phyloP scores from a whole-genome alignment of 345 rosid genomes.

The Litchi chinensis region DNA sequence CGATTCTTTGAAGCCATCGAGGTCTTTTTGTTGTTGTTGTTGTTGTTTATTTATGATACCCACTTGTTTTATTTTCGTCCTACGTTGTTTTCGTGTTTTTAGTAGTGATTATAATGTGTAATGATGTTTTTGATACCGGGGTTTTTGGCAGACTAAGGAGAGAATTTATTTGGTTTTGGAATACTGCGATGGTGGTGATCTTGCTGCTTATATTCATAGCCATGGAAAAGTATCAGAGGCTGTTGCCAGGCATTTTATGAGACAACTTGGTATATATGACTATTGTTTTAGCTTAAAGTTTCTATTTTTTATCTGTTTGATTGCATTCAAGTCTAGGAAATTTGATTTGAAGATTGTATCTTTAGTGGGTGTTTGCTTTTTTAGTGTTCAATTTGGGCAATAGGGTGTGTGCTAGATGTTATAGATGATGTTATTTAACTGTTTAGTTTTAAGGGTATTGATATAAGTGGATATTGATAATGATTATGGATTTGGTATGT shows the following conservation, averaged over 20 bases:
- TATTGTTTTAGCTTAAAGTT: background rate
- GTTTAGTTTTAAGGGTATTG: background rate
- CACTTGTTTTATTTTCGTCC: background rate
- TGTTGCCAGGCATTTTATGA: conserved; percentile 79
- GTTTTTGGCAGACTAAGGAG: conserved; percentile 51
- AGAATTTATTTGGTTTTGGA: conserved; percentile 74
- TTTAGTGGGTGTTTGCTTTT: background rate
- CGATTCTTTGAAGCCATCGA: conserved; percentile 52
- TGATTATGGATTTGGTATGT: conserved; percentile 1
- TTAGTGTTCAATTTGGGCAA: conserved; percentile 11
- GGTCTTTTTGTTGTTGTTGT: conserved; percentile 26
- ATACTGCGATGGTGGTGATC: conserved; percentile 88
- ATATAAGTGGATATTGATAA: background rate
- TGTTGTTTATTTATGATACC: background rate
- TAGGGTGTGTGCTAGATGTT: conserved; percentile 13
- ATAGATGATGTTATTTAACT: background rate
- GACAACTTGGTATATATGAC: conserved; percentile 61
- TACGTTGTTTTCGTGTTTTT: background rate
- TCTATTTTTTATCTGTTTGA: background rate
- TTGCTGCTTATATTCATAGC: conserved; percentile 60
- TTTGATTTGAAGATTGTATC: background rate
- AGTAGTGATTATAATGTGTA: conserved; percentile 3
- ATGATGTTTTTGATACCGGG: background rate
- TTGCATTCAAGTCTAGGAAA: background rate
- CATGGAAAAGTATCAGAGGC: conserved; percentile 67